Evolutionary conservation across 2,329 filamentous ascomycete genomes (phyloP).

Genomic region (Pseudonectria foliicola): DNA sequence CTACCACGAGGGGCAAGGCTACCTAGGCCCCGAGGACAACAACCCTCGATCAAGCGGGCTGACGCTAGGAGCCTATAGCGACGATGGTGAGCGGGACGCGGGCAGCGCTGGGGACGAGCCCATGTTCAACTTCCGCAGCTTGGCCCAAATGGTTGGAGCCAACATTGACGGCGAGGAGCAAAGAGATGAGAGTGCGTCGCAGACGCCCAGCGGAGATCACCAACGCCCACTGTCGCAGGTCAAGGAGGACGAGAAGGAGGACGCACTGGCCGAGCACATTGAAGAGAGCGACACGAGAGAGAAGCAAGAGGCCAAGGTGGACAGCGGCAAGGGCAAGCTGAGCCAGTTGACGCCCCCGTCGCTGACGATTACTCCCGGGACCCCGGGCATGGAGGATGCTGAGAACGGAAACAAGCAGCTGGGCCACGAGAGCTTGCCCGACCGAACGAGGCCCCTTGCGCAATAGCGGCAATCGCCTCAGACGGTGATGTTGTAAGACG

Average conservation of each 20-base stretch:
- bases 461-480: conserved; percentile 26
- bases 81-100: conserved; percentile 44
- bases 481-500: no score
- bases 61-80: conserved; percentile 40
- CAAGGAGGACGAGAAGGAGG: conserved; percentile 31
- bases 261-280: conserved; percentile 25
- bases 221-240: conserved; percentile 29
- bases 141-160: conserved; percentile 76
- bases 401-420: conserved; percentile 37
- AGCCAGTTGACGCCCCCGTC: conserved; percentile 30
- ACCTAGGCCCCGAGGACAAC: conserved; percentile 29
- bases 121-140: conserved; percentile 85
- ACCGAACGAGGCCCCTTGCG: conserved; percentile 14
- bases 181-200: conserved; percentile 21
- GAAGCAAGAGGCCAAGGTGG: conserved; percentile 1
- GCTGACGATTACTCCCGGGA: conserved; percentile 43
- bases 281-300: conserved; percentile 13
- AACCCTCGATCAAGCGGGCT: conserved; percentile 49
- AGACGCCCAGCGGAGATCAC: conserved; percentile 9
- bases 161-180: conserved; percentile 39
- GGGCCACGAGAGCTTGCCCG: conserved; percentile 31
- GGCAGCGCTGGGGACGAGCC: conserved; percentile 55
- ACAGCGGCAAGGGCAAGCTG: conserved; percentile 3
- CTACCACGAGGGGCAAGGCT: conserved; percentile 31
- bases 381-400: conserved; percentile 31